These are phyloP conservation scores for Colletotrichum nymphaeae DNA, from an alignment of 2,329 filamentous ascomycete species.

Conservation along the genomic window DNA sequence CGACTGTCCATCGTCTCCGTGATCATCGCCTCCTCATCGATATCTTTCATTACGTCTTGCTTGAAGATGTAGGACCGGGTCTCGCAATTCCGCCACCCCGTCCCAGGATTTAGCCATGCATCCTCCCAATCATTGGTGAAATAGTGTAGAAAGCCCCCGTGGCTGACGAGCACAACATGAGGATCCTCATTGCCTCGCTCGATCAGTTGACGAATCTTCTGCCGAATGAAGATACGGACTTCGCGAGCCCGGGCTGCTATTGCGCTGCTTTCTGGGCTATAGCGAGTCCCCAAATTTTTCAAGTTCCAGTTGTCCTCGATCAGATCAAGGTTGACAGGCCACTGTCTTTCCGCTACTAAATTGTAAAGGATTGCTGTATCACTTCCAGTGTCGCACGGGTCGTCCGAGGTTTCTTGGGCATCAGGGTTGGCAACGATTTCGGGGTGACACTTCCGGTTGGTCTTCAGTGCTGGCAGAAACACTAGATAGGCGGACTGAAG, in stretches of 20 bases:
- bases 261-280: conserved; percentile 2
- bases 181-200: background rate
- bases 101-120: conserved; percentile 5
- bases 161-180: background rate
- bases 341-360: background rate
- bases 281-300: conserved; percentile 8
- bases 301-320: conserved; percentile 2
- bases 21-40: background rate
- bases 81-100: conserved; percentile 13
- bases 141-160: conserved; percentile 9
- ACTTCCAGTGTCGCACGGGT: conserved; percentile 8
- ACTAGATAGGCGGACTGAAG: background rate
- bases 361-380: background rate
- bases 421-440: background rate
- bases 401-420: conserved; percentile 14
- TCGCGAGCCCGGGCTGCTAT: conserved; percentile 15
- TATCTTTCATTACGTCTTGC: background rate
- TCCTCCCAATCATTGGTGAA: conserved; percentile 10
- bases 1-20: background rate
- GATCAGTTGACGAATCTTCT: conserved; percentile 13
- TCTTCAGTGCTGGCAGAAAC: background rate
- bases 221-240: background rate
- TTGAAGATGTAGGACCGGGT: background rate
- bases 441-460: conserved; percentile 5
- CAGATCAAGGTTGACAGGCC: conserved; percentile 5